Evolutionary conservation across 768 basidiomycete genomes (phyloP), one percentile per base, ranked within the genome.

Genomic region (Auriculariales sp.): DNA sequence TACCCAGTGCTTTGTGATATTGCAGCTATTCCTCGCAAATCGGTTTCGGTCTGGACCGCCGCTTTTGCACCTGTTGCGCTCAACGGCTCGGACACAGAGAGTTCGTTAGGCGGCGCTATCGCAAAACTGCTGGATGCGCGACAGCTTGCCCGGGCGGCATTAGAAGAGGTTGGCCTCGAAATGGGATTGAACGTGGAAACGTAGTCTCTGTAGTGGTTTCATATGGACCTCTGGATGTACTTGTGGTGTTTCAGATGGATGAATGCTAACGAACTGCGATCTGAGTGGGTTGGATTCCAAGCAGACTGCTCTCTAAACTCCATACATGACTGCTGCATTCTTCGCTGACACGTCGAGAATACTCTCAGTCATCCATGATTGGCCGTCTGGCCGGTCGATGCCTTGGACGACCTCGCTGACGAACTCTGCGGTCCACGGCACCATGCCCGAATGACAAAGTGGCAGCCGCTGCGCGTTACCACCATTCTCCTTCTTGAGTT

Each of bases 361-460:
- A 24, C 67, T 63, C 47, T 74, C 74, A 0, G 76, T 64, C 35
- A 70, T 68, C 77, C 77, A 82, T 3, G 56, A 64, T 2, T 66
- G 65, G 3, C 66, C 70, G 0, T 63, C 66, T n/a, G n/a, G n/a
- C n/a, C n/a, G n/a, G n/a, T n/a, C n/a, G n/a, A n/a, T n/a, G n/a
- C n/a, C n/a, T 47, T 64, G 65, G 3, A 63, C 66, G 1, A 74
- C 60, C 1, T 64, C 63, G 3, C 82, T 78, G 0, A 86, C 75
- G 57, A 81, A 89, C 55, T 79, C 76, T 0, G 87, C 85, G 0
- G 83, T 83, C 86, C 86, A 90, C 0, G 88, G 87, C 1, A 91
- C 74, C 83, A 90, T 88, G 0, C 77, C 84, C 0, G 77, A 77
- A 57, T 88, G 86, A 49, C 73, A 84, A 6, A 90, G 59, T 0